Base-by-base conservation (phyloP, 371 early-diverging fungal genomes). In the Smittium mucronatum region DNA sequence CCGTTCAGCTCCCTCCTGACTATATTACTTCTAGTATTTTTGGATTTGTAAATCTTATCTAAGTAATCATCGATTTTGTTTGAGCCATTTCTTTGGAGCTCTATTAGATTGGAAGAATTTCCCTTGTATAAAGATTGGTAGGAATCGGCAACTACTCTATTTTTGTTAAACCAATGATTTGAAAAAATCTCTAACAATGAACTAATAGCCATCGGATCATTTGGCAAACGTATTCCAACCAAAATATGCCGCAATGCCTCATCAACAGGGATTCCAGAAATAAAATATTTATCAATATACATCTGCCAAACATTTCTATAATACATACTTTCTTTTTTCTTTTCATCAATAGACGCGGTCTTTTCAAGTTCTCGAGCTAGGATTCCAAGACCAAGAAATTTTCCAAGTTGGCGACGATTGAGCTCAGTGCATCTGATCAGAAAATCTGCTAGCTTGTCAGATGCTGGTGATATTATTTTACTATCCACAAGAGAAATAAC, bases 211-310 rank as follows among this genome's bases (percentile, higher is more conserved):
- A 84, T 85, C 71, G 85, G 85, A 58, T 88, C 86, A 72, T 85
- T 88, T 0, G 93, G 90, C 33, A 95, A 80, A 31, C 89, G 81
- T 63, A 94, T 87, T 1, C 88, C 81, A 34, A 84, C 78, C 25
- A 94, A 76, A 47, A 91, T 80, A 32, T 87, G 82, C 30, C 95
- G 84, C 59, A 95, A 74, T 0, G 93, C 89, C 70, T 93, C 93
- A 68, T 94, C 91, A 57, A 94, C 61, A 2, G 86, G 78, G 58
- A 89, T 79, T 26, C 85, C 85, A 5, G 81, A 82, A 65, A 94
- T 83, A 64, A 84, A 79, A 76, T 92, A 90, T 60, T 87, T 86
- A 67, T 86, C 85, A 30, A 93, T 71, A 73, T 90, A 97, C 0
- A 87, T 78, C 36, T 84, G 80, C 73, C 93, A 86, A 33, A 89